phyloP scores from a whole-genome alignment of 1,139 yeast genomes.

The Debaryomycetaceae sp. region DNA sequence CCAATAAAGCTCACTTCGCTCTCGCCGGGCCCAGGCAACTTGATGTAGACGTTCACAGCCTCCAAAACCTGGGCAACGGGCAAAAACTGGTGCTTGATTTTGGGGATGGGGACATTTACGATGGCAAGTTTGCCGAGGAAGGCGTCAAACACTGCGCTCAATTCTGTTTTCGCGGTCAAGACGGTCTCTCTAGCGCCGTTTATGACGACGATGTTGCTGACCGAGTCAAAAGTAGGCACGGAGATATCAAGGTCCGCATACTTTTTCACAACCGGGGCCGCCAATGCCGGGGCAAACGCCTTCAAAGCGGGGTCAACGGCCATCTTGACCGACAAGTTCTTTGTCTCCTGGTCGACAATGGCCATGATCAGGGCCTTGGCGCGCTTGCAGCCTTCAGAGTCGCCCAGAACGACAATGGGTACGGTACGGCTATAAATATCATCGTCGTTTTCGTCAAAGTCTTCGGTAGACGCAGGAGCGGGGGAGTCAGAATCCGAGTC shows the following conservation, averaged over 20 bases:
- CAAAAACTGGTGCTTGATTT: constrained; percentile 33
- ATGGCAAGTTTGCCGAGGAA: constrained; percentile 27
- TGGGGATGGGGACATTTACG: constrained; percentile 34
- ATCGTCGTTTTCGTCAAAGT: constrained; percentile 17
- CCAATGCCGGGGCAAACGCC: constrained; percentile 38
- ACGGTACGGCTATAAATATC: constrained; percentile 46
- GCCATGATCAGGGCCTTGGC: constrained; percentile 64
- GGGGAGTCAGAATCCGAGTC: constrained; percentile 10
- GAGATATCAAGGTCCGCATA: constrained; percentile 20
- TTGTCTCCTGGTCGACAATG: constrained; percentile 69
- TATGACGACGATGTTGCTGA: constrained; percentile 24
- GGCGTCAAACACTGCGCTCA: constrained; percentile 35
- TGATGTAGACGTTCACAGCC: constrained; percentile 52
- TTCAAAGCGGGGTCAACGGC: constrained; percentile 34
- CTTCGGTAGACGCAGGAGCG: constrained; percentile 8
- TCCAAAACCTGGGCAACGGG: constrained; percentile 36
- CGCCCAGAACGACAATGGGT: constrained; percentile 68
- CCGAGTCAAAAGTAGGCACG: constrained; percentile 25
- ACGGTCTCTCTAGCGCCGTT: constrained; percentile 60
- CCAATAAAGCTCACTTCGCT: constrained; percentile 58
- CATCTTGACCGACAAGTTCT: constrained; percentile 40
- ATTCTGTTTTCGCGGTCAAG: constrained; percentile 34
- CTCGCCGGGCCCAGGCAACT: constrained; percentile 39
- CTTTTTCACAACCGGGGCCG: constrained; percentile 13
- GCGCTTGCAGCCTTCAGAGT: constrained; percentile 65